Conservation (phyloP, 495 filamentous ascomycete genomes). For the Melanomma pulvis-pyrius region DNA sequence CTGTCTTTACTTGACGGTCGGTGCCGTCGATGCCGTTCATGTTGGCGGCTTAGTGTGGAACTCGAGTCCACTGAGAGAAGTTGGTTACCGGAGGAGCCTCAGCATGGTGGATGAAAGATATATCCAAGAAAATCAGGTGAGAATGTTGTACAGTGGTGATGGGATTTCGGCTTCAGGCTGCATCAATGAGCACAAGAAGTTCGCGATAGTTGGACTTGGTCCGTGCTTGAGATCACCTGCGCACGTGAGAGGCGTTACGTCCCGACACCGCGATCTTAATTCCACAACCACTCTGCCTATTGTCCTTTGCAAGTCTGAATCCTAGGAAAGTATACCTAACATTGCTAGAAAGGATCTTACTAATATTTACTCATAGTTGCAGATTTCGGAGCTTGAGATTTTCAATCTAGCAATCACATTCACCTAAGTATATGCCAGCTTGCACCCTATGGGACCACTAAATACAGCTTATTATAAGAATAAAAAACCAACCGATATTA, state of each 20-base stretch:
- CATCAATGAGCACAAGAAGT: background rate
- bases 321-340: too few species aligned
- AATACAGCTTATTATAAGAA: too few species aligned
- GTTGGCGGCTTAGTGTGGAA: slow-evolving; percentile 8
- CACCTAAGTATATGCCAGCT: too few species aligned
- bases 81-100: background rate
- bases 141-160: background rate
- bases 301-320: too few species aligned
- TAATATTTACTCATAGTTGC: too few species aligned
- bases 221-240: background rate
- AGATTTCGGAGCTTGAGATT: too few species aligned
- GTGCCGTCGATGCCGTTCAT: slow-evolving; percentile 93
- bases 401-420: too few species aligned
- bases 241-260: background rate
- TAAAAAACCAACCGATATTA: too few species aligned
- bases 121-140: background rate
- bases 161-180: background rate
- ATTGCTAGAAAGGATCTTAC: too few species aligned
- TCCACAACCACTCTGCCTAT: too few species aligned
- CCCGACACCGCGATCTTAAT: too few species aligned
- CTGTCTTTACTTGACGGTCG: slow-evolving; percentile 71
- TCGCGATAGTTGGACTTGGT: background rate
- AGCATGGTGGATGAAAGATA: background rate
- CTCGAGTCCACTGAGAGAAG: background rate
- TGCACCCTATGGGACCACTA: too few species aligned